phyloP scores from a whole-genome alignment of 106 monocot genomes.

The Hemerocallis citrina region DNA sequence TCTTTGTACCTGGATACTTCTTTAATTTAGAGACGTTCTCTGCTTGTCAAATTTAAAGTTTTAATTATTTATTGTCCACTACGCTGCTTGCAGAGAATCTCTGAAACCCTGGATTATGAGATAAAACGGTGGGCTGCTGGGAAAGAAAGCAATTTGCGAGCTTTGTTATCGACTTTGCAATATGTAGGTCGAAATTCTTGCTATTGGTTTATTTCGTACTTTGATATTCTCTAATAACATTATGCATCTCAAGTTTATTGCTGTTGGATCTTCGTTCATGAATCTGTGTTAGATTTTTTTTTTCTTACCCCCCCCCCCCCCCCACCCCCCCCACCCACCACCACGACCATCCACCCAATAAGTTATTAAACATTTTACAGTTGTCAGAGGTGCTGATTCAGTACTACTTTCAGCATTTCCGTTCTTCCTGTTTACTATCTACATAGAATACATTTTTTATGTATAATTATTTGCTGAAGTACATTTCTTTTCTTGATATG shows the following conservation, averaged over 20 bases:
- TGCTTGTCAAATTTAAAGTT: neutral
- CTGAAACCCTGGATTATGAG: constrained; percentile 77
- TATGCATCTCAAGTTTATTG: neutral
- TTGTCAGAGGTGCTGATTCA: too few relatives aligned
- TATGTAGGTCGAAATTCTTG: constrained; percentile 55
- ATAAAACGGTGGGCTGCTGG: constrained; percentile 91
- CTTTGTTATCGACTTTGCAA: constrained; percentile 88
- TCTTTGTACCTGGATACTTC: neutral
- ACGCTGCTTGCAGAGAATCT: constrained; percentile 55
- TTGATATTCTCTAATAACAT: neutral
- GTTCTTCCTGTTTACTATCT: too few relatives aligned
- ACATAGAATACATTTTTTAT: too few relatives aligned
- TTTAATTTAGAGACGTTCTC: neutral
- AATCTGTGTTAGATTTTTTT: too few relatives aligned
- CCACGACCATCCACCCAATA: too few relatives aligned
- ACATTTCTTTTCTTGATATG: too few relatives aligned
- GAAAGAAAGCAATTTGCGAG: constrained; percentile 91
- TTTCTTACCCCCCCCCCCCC: too few relatives aligned
- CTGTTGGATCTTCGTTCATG: neutral
- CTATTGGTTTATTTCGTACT: neutral
- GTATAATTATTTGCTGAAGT: too few relatives aligned
- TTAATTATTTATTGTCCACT: neutral
- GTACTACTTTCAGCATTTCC: too few relatives aligned
- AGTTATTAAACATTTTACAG: too few relatives aligned
- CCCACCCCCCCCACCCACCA: too few relatives aligned